Percentiles rank a stretch among this genome's conserved stretches.
Conservation (phyloP, 1,284 basidiomycete genomes). For the Ceratobasidium theobromae region DNA sequence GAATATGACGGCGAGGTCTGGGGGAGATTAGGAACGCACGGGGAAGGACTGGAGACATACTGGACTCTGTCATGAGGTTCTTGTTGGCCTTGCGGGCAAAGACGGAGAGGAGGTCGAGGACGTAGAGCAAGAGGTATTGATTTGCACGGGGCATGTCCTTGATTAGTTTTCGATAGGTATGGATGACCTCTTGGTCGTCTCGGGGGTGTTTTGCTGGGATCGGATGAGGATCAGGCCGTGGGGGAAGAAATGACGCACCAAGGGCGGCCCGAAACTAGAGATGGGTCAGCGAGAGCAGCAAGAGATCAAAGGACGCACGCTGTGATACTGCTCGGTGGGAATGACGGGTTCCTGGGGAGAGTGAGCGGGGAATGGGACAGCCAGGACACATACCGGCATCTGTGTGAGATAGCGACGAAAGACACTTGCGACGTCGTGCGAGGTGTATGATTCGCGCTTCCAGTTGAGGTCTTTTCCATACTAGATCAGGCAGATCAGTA, state of each 20-base stretch:
- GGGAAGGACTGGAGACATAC: constrained; percentile 52
- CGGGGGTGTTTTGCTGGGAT: constrained; percentile 60
- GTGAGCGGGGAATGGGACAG: constrained; percentile 30
- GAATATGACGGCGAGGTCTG: constrained; percentile 93
- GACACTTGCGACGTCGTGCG: constrained; percentile 96
- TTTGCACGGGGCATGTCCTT: constrained; percentile 82
- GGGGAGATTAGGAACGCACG: not conserved
- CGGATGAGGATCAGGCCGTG: constrained; percentile 28
- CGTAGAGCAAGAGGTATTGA: constrained; percentile 93
- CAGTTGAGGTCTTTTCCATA: constrained; percentile 94
- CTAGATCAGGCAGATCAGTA: constrained; percentile 46
- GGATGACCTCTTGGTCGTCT: constrained; percentile 67
- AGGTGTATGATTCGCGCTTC: constrained; percentile 80
- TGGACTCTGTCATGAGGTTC: constrained; percentile 95
- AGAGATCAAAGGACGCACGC: constrained; percentile 53
- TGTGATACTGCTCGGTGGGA: constrained; percentile 83
- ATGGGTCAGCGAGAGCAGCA: constrained; percentile 5
- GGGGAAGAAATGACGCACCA: constrained; percentile 49
- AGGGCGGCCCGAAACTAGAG: constrained; percentile 79
- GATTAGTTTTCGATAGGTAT: constrained; percentile 83
- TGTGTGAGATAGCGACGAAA: constrained; percentile 94
- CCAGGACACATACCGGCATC: constrained; percentile 74
- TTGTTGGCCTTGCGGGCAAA: constrained; percentile 89
- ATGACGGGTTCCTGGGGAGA: constrained; percentile 79
- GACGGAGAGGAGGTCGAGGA: constrained; percentile 92